Evolutionary conservation across 106 monocot genomes (phyloP).

Genomic region (Narthecium ossifragum): DNA sequence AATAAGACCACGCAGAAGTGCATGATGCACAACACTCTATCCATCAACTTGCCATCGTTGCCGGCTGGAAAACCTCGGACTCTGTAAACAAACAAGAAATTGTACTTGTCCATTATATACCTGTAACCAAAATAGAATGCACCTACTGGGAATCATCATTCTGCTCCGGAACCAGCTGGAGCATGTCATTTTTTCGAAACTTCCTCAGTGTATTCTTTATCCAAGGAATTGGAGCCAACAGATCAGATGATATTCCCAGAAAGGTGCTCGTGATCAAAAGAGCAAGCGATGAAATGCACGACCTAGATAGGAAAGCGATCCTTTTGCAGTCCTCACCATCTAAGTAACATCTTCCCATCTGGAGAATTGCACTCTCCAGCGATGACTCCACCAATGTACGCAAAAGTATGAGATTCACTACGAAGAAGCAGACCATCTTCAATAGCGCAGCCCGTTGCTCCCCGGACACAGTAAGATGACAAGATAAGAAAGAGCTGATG

Average conservation of each 20-base stretch:
- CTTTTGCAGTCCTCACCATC: slow-evolving; percentile 80
- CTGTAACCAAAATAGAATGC: slow-evolving; percentile 94
- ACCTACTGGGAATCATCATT: slow-evolving; percentile 87
- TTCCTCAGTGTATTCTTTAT: slow-evolving; percentile 90
- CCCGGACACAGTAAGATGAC: slow-evolving; percentile 88
- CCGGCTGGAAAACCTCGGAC: slow-evolving; percentile 84
- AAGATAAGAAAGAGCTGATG: slow-evolving; percentile 84
- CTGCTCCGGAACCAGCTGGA: slow-evolving; percentile 89
- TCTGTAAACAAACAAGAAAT: slow-evolving; percentile 98
- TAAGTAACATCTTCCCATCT: slow-evolving; percentile 90
- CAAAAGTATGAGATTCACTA: slow-evolving; percentile 92
- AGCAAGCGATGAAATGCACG: slow-evolving; percentile 88
- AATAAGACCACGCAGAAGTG: slow-evolving; percentile 91
- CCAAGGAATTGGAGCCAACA: slow-evolving; percentile 93
- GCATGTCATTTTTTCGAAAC: slow-evolving; percentile 93
- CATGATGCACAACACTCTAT: slow-evolving; percentile 89
- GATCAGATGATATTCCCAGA: slow-evolving; percentile 93
- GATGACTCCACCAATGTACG: slow-evolving; percentile 88
- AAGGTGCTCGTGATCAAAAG: slow-evolving; percentile 90
- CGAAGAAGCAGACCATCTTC: slow-evolving; percentile 96
- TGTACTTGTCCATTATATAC: slow-evolving; percentile 93
- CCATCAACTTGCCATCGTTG: slow-evolving; percentile 98
- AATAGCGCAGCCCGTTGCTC: slow-evolving; percentile 93
- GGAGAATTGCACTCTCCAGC: slow-evolving; percentile 73
- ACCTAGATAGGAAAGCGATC: slow-evolving; percentile 82